Evolutionary conservation across 2,329 filamentous ascomycete genomes (phyloP).

Genomic region (Aspergillaceae sp.): DNA sequence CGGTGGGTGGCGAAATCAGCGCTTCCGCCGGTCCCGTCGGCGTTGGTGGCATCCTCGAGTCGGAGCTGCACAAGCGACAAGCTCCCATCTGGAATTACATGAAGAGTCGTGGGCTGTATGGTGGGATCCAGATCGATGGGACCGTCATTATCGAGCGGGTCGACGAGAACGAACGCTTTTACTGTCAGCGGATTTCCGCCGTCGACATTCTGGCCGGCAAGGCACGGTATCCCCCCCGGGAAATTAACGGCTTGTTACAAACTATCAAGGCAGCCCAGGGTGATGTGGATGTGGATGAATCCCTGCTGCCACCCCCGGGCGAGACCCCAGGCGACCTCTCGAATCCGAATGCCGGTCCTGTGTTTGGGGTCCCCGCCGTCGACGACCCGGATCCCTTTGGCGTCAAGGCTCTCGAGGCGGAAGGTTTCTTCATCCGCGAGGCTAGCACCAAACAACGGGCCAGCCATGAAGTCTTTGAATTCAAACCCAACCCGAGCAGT

Average conservation of each 20-base stretch:
- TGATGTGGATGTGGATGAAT: slow-evolving; percentile 62
- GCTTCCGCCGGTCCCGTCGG: slow-evolving; percentile 69
- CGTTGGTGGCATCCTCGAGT: slow-evolving; percentile 64
- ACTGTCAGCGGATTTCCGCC: slow-evolving; percentile 57
- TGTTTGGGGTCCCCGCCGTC: slow-evolving; percentile 67
- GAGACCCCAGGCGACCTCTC: slow-evolving; percentile 66
- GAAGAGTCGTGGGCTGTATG: slow-evolving; percentile 82
- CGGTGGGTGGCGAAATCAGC: slow-evolving; percentile 71
- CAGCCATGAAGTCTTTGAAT: slow-evolving; percentile 72
- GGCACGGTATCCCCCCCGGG: slow-evolving; percentile 47
- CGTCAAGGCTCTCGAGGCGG: slow-evolving; percentile 72
- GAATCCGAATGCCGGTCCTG: slow-evolving; percentile 41
- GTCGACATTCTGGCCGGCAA: slow-evolving; percentile 57
- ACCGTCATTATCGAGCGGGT: slow-evolving; percentile 76
- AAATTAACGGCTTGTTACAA: slow-evolving; percentile 59
- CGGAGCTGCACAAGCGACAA: slow-evolving; percentile 57
- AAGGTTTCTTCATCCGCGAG: slow-evolving; percentile 81
- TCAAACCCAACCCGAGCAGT: slow-evolving; percentile 66
- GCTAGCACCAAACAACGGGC: slow-evolving; percentile 71
- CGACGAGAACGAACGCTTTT: slow-evolving; percentile 85
- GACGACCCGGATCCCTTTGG: slow-evolving; percentile 90
- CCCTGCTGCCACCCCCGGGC: slow-evolving; percentile 52
- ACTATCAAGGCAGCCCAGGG: slow-evolving; percentile 85
- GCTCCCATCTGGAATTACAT: slow-evolving; percentile 76
- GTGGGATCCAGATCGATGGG: slow-evolving; percentile 76